A percentile compares a stretch with the other conserved stretches of the same genome.
phyloP scores from a whole-genome alignment of 176 grass and related monocot genomes.

The Oryza meridionalis region DNA sequence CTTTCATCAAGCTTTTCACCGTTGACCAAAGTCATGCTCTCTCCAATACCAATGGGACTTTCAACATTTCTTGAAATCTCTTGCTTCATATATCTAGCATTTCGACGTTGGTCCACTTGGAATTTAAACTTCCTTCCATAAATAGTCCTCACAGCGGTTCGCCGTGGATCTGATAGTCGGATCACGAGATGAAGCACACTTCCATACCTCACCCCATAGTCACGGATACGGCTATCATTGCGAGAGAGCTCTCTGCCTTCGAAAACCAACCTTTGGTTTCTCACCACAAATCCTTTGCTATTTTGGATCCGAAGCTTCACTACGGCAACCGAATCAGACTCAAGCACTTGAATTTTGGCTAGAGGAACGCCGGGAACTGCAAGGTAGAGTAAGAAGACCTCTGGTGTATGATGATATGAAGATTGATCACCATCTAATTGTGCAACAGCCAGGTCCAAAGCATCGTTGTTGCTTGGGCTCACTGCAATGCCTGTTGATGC shows the following conservation, averaged over 20 bases:
- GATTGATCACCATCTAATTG: conserved; percentile 41
- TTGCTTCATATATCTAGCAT: conserved; percentile 44
- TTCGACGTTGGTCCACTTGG: conserved; percentile 40
- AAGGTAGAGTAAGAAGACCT: conserved; percentile 59
- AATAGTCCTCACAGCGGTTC: conserved; percentile 48
- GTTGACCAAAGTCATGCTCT: conserved; percentile 39
- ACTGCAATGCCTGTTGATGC: conserved; percentile 42
- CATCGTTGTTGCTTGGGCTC: conserved; percentile 17
- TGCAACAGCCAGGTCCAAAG: conserved; percentile 17
- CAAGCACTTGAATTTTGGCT: not conserved
- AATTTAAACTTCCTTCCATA: conserved; percentile 52
- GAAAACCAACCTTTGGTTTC: conserved; percentile 57
- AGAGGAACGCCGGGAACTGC: conserved; percentile 38
- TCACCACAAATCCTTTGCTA: conserved; percentile 44
- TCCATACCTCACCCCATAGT: conserved; percentile 50
- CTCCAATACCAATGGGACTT: conserved; percentile 25
- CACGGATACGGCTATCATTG: conserved; percentile 42
- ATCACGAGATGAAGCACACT: conserved; percentile 57
- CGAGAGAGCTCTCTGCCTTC: conserved; percentile 56
- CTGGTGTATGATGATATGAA: conserved; percentile 19
- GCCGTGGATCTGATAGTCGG: conserved; percentile 41
- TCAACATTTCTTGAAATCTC: conserved; percentile 42
- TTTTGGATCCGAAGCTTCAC: conserved; percentile 59
- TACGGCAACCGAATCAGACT: conserved; percentile 48
- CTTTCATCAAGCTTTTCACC: conserved; percentile 50